These are phyloP conservation scores for Phytophthora hybrid DNA, from an alignment of 352 stramenopile species.

Conservation along the genomic window DNA sequence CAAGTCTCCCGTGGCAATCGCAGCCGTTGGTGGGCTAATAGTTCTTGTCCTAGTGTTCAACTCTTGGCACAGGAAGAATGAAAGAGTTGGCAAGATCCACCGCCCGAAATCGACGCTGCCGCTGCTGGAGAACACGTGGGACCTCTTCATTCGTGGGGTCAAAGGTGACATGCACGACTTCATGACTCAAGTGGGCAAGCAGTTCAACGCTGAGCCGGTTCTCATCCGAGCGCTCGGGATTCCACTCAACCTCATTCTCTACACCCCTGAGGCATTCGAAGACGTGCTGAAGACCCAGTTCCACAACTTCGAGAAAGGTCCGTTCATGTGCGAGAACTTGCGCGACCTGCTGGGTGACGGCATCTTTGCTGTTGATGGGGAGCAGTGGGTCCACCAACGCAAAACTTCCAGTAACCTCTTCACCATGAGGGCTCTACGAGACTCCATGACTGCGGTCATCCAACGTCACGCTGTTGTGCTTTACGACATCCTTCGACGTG, in stretches of 20 bases:
- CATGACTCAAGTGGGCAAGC: constrained; percentile 24
- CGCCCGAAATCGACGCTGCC: constrained; percentile 31
- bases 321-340: constrained; percentile 38
- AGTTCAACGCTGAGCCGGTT: constrained; percentile 31
- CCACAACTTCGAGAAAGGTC: constrained; percentile 66
- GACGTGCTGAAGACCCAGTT: constrained; percentile 65
- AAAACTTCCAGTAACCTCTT: constrained; percentile 89
- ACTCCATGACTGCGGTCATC: constrained; percentile 44
- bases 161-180: constrained; percentile 38
- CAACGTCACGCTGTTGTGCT: constrained; percentile 34
- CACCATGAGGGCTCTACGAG: constrained; percentile 46
- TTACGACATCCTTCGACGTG: constrained; percentile 20
- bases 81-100: constrained; percentile 6
- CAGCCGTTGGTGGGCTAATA: background rate
- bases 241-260: constrained; percentile 34
- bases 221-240: constrained; percentile 35
- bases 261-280: constrained; percentile 41
- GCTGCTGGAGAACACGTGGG: constrained; percentile 3
- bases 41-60: background rate
- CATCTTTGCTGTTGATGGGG: constrained; percentile 70
- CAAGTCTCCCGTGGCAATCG: constrained; percentile 12
- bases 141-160: constrained; percentile 15
- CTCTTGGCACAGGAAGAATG: constrained; percentile 13
- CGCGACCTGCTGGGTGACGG: constrained; percentile 64
- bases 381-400: constrained; percentile 66